A percentile compares a stretch with the other conserved stretches of the same genome.
Conservation (phyloP, 2,329 filamentous ascomycete genomes). For the Chrysosporium keratinophilum region DNA sequence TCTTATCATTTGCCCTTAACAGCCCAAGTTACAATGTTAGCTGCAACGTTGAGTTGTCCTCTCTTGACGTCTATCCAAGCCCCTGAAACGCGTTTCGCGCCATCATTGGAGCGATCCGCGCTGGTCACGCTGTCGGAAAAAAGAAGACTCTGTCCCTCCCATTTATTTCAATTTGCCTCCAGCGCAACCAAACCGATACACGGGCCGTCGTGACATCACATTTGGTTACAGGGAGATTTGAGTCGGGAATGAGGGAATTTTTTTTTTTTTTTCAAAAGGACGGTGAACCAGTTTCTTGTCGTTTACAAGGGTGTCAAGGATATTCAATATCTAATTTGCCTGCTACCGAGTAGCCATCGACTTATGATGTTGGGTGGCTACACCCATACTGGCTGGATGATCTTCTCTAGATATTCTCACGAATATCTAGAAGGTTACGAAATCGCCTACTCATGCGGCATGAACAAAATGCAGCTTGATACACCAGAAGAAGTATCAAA, state of each 20-base stretch:
- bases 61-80: background rate
- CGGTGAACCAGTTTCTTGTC: background rate
- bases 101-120: background rate
- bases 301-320: background rate
- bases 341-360: background rate
- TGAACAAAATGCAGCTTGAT: background rate
- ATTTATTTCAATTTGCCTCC: background rate
- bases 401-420: background rate
- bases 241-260: background rate
- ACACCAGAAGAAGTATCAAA: background rate
- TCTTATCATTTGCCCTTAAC: background rate
- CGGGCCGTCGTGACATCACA: background rate
- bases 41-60: background rate
- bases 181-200: background rate
- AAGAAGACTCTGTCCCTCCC: background rate
- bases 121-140: background rate
- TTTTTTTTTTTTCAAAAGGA: background rate
- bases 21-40: background rate
- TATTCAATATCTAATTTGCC: background rate
- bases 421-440: background rate
- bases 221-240: background rate
- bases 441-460: background rate
- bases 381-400: background rate
- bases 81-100: conserved; percentile 1
- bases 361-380: too few species aligned